Base-by-base conservation (phyloP, 352 stramenopile genomes). In the Pythium coloratum region DNA sequence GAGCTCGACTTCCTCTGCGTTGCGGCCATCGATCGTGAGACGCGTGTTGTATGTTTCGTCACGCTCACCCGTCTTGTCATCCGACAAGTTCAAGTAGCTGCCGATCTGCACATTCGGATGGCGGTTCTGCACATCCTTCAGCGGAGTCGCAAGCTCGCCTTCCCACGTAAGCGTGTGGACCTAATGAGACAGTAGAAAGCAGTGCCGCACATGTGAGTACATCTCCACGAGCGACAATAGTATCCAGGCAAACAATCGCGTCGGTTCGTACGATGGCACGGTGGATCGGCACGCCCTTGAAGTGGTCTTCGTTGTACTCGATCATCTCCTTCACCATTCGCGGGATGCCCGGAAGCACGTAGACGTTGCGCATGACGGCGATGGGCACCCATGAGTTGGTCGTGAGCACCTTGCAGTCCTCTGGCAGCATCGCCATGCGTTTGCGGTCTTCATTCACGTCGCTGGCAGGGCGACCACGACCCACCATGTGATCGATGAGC, bases 51-150 rank as follows among this genome's bases (percentile, higher is more conserved):
- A 91, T 16, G 74, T 82, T 26, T 72, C 68, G 55, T 94, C 86
- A 16, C 70, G 71, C 26, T 79, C 68, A 13, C 80, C 79, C 0
- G 71, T 85, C 33, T 90, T 81, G 50, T 91, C 74, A 10, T 76
- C 75, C n/a, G 84, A 81, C 34, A 93, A 67, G 66, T 95, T 96
- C 50, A 95, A 66, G 69, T 94, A 96, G 76, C 88, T 94, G n/a
- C 88, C 88, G 42, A 96, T 94, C 1, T 77, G 70, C 59, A 94
- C 80, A 36, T 73, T 69, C 24, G 86, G 82, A 64, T 91, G 77
- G 26, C 75, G 69, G 33, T 93, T 91, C 59, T 92, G 82, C 34
- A 94, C 73, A 0, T 66, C 83, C 40, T 77, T 87, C 54, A 96
- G 75, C 33, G 73, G 44, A 26, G 73, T 71, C 6, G 86, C 88